Percentiles rank a stretch among this genome's conserved stretches.
Evolutionary conservation across 352 stramenopile species (phyloP).

Genomic region (Globisporangium polare): DNA sequence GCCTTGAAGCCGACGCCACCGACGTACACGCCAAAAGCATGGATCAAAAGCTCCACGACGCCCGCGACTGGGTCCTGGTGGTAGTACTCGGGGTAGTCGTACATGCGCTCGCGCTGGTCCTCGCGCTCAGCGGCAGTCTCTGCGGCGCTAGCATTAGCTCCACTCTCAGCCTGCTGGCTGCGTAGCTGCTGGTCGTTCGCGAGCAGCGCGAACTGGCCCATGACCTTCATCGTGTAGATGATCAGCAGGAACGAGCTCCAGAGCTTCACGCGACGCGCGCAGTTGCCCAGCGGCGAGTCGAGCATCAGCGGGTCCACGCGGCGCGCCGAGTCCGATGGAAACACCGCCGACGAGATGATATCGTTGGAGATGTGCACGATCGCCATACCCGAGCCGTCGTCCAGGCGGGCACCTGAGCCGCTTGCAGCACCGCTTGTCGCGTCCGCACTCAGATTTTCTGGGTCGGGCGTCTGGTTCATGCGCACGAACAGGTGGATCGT

Average conservation of each 20-base stretch:
- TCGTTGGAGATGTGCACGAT: constrained; percentile 82
- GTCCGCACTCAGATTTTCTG: constrained; percentile 47
- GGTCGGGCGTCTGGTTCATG: constrained; percentile 50
- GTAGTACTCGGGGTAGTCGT: constrained; percentile 81
- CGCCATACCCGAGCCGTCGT: constrained; percentile 37
- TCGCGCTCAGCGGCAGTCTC: constrained; percentile 27
- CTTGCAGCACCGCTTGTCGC: constrained; percentile 22
- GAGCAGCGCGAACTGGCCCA: constrained; percentile 80
- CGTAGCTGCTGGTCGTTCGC: constrained; percentile 77
- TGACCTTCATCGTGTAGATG: constrained; percentile 90
- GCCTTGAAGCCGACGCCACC: constrained; percentile 85
- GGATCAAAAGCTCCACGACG: constrained; percentile 63
- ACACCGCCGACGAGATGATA: constrained; percentile 79
- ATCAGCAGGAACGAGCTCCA: constrained; percentile 87
- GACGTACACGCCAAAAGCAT: constrained; percentile 83
- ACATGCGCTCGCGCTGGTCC: constrained; percentile 48
- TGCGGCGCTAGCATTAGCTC: constrained; percentile 22
- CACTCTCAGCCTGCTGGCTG: constrained; percentile 18
- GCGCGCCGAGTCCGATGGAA: constrained; percentile 75
- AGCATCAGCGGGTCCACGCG: constrained; percentile 85
- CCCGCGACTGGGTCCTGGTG: constrained; percentile 71
- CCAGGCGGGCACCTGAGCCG: constrained; percentile 26
- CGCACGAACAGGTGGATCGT: constrained; percentile 90
- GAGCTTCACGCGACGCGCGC: constrained; percentile 78
- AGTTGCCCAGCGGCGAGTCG: constrained; percentile 78